Evolutionary conservation across 2,329 filamentous ascomycete species (phyloP).

Genomic region (Alternaria gaisen): DNA sequence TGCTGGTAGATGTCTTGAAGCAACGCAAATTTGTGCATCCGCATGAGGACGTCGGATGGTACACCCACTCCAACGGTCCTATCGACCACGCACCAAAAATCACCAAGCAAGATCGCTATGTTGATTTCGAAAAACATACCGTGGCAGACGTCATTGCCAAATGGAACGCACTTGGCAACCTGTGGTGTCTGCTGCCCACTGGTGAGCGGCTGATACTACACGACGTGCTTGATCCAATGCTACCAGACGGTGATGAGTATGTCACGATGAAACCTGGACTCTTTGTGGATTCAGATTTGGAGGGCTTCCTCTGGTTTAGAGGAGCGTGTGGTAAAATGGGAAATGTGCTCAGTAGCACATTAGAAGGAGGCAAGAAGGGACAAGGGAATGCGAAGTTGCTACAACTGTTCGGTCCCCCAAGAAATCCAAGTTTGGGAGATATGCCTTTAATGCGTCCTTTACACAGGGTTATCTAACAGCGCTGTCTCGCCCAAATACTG

Average conservation of each 20-base stretch:
- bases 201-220: conserved; percentile 42
- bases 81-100: conserved; percentile 75
- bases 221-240: conserved; percentile 8
- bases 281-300: background rate
- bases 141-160: conserved; percentile 64
- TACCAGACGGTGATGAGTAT: background rate
- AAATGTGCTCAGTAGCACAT: conserved; percentile 4
- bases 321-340: conserved; percentile 9
- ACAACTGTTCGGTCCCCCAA: background rate
- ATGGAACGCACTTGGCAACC: conserved; percentile 67
- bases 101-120: conserved; percentile 66
- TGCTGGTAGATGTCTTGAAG: conserved; percentile 74
- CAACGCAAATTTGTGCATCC: conserved; percentile 72
- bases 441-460: background rate
- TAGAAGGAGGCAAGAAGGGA: conserved; percentile 11
- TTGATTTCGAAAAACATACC: conserved; percentile 68
- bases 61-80: conserved; percentile 28
- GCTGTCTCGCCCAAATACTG: background rate
- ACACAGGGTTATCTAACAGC: background rate
- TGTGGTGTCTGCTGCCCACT: conserved; percentile 65
- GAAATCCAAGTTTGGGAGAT: background rate
- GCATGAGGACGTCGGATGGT: conserved; percentile 51
- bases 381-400: conserved; percentile 12
- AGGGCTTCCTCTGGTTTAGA: background rate
- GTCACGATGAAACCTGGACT: conserved; percentile 9